Percentiles rank a stretch among this genome's conserved stretches.
These are phyloP conservation scores for Pseudodiploospora longispora DNA, from an alignment of 2,329 filamentous ascomycete species.

Conservation along the genomic window DNA sequence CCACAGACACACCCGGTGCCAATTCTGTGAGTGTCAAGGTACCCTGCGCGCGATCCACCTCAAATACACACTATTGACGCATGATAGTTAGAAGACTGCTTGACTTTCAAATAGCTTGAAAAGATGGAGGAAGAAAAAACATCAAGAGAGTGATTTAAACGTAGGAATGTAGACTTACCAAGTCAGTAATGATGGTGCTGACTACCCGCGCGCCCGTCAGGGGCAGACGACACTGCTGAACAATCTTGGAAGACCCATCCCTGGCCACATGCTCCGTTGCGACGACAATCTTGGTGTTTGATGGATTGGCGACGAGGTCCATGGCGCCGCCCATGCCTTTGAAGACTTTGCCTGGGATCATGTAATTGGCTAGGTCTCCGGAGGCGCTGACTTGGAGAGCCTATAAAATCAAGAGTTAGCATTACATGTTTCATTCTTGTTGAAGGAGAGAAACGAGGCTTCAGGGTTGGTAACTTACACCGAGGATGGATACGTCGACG, in stretches of 20 bases:
- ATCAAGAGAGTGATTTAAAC: neutral
- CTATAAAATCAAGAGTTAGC: slow-evolving; percentile 6
- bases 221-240: slow-evolving; percentile 55
- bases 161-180: slow-evolving; percentile 41
- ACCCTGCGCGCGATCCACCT: slow-evolving; percentile 56
- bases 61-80: slow-evolving; percentile 52
- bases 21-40: slow-evolving; percentile 61
- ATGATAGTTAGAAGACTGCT: neutral
- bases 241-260: slow-evolving; percentile 59
- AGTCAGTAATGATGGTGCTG: slow-evolving; percentile 64
- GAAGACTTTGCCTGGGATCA: slow-evolving; percentile 80
- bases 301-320: slow-evolving; percentile 64
- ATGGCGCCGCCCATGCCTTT: slow-evolving; percentile 82
- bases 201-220: slow-evolving; percentile 60
- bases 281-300: slow-evolving; percentile 64
- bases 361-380: slow-evolving; percentile 81
- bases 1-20: slow-evolving; percentile 58
- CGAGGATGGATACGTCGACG: slow-evolving; percentile 76
- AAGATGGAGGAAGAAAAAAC: neutral
- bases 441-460: neutral
- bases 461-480: slow-evolving; percentile 31
- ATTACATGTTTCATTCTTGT: slow-evolving; percentile 6
- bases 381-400: slow-evolving; percentile 72
- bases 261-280: slow-evolving; percentile 64
- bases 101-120: neutral